These are phyloP conservation scores for Nakazawaea populi DNA, from an alignment of 805 yeast genomes.

Conservation along the genomic window DNA sequence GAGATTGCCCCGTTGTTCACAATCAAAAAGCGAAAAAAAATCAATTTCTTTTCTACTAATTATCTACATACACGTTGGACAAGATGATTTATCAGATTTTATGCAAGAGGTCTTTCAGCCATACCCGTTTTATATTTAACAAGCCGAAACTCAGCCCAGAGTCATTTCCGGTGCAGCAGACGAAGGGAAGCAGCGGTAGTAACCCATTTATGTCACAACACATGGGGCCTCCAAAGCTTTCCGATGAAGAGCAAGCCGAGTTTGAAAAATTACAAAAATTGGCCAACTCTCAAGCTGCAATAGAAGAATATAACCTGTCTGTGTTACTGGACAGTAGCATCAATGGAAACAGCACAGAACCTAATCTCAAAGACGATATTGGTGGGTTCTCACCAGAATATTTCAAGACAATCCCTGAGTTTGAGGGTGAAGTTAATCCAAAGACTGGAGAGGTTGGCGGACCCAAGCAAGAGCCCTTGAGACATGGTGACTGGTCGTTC, in stretches of 20 bases:
- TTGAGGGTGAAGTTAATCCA: conserved; percentile 92
- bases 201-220: conserved; percentile 6
- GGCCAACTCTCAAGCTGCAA: conserved; percentile 74
- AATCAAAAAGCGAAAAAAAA: too few relatives aligned
- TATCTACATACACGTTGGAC: too few relatives aligned
- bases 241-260: conserved; percentile 81
- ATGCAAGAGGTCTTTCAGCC: background rate
- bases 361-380: conserved; percentile 39
- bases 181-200: background rate
- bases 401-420: conserved; percentile 82
- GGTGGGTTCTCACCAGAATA: conserved; percentile 64
- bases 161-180: background rate
- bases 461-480: conserved; percentile 93
- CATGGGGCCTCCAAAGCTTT: conserved; percentile 63
- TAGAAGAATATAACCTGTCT: conserved; percentile 58
- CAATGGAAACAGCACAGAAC: conserved; percentile 2
- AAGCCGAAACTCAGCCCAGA: conserved; percentile 1
- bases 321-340: background rate
- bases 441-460: conserved; percentile 94
- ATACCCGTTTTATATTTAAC: background rate
- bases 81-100: background rate
- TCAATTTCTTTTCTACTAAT: too few relatives aligned
- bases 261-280: conserved; percentile 79
- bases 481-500: conserved; percentile 89
- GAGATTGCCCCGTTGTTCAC: too few relatives aligned